These are phyloP conservation scores for Talaromyces wortmannii DNA, from an alignment of 495 filamentous ascomycete genomes.

Conservation along the genomic window DNA sequence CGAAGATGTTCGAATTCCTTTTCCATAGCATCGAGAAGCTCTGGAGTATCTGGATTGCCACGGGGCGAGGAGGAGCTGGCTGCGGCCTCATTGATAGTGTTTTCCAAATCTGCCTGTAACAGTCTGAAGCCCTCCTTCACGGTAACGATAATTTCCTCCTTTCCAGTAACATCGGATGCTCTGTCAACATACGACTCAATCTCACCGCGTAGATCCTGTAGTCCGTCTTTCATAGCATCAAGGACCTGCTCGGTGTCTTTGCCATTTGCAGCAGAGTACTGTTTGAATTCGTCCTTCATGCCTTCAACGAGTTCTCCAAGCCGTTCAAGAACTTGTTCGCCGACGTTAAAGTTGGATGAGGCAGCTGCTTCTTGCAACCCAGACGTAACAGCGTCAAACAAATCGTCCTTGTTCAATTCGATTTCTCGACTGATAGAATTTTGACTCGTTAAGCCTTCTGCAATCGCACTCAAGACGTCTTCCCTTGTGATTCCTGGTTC, in stretches of 20 bases:
- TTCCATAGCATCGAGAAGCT: slow-evolving; percentile 64
- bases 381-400: slow-evolving; percentile 60
- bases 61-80: slow-evolving; percentile 21
- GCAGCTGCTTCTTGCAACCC: slow-evolving; percentile 45
- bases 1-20: slow-evolving; percentile 64
- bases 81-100: slow-evolving; percentile 41
- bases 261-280: slow-evolving; percentile 66
- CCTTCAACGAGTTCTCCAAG: slow-evolving; percentile 68
- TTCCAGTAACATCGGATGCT: slow-evolving; percentile 56
- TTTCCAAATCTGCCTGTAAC: slow-evolving; percentile 66
- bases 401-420: slow-evolving; percentile 55
- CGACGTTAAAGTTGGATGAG: slow-evolving; percentile 40
- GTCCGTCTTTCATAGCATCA: slow-evolving; percentile 77
- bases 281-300: slow-evolving; percentile 68
- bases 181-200: slow-evolving; percentile 75
- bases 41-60: slow-evolving; percentile 39
- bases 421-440: slow-evolving; percentile 46
- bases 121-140: slow-evolving; percentile 65
- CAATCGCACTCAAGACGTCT: slow-evolving; percentile 49
- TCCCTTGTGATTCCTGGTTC: slow-evolving; percentile 34
- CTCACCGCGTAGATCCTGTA: slow-evolving; percentile 70
- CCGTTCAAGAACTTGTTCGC: slow-evolving; percentile 62
- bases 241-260: slow-evolving; percentile 75
- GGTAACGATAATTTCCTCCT: slow-evolving; percentile 72
- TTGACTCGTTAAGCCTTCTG: slow-evolving; percentile 46